Conservation (phyloP, 441 rosid species). For the Melastoma candidum region DNA sequence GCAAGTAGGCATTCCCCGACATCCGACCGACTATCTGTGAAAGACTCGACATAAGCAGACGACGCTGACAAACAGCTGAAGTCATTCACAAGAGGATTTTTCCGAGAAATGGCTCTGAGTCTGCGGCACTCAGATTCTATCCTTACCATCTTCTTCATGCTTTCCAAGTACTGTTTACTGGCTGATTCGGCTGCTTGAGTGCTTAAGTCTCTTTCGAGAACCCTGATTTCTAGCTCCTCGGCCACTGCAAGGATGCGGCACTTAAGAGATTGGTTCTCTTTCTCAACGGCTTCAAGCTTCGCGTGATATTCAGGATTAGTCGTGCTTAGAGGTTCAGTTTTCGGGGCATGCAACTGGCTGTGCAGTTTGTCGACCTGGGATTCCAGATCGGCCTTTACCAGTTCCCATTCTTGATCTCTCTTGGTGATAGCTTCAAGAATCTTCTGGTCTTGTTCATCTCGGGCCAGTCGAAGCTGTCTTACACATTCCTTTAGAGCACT, state of each 20-base stretch:
- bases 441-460: conserved; percentile 75
- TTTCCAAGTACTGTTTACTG: conserved; percentile 77
- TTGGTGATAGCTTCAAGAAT: conserved; percentile 41
- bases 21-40: conserved; percentile 59
- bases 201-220: conserved; percentile 70
- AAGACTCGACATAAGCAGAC: conserved; percentile 43
- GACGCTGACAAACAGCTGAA: conserved; percentile 30
- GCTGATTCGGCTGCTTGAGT: conserved; percentile 78
- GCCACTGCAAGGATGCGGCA: conserved; percentile 37
- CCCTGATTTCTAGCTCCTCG: conserved; percentile 51
- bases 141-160: conserved; percentile 61
- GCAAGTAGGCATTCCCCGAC: conserved; percentile 38
- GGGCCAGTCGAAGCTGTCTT: conserved; percentile 78
- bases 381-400: conserved; percentile 44
- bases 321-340: conserved; percentile 23
- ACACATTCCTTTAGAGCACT: conserved; percentile 93
- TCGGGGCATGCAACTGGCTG: conserved; percentile 27
- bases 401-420: conserved; percentile 56
- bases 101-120: conserved; percentile 46
- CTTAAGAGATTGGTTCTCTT: conserved; percentile 52
- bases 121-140: conserved; percentile 75
- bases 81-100: conserved; percentile 30
- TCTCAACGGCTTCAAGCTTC: conserved; percentile 50
- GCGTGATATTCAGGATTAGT: conserved; percentile 26
- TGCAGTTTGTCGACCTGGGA: conserved; percentile 35